Base-by-base conservation (phyloP, 2,329 filamentous ascomycete genomes). In the Aspergillus niger region DNA sequence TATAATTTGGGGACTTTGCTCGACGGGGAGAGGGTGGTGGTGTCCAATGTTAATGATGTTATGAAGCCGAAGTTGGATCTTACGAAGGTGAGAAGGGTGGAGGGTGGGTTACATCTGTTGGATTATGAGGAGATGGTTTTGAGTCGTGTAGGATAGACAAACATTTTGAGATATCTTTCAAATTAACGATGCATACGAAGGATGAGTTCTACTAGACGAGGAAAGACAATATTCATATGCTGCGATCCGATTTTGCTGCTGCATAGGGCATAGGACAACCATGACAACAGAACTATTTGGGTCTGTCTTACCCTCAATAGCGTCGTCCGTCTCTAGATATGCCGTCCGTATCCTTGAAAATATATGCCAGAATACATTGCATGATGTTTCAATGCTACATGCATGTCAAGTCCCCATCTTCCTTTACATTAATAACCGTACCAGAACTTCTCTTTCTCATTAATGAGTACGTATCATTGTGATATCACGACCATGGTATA, bases 121-220 rank as follows among this genome's bases (percentile, higher is more conserved):
- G 47, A 50, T 50, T 50, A 50, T 50, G 26, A 50, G 47, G 47
- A 50, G 47, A 50, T 50, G 47, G 47, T 50, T 2, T 50, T 50
- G 28, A 50, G 26, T n/a, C 5, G 47, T 28, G 24, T 50, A 28
- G 17, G 17, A 28, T 49, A 13, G 44, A 8, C 28, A 3, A 24
- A 20, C 17, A 20, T 20, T 2, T 20, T 20, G 17, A 20, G 17
- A 20, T 20, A 20, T 20, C 17, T 20, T 20, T 20, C 17, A 20
- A 20, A 20, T 2, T 2, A 2, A 20, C 4, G 26, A 26, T 26
- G 26, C 26, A 26, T 36, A 36, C 11, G 11, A 13, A 36, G 30
- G 11, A 13, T 15, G 5, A 13, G 4, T 2, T 4, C 11, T 15
- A 2, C 11, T 36, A 36, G 24, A 13, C 8, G 10, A 2, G 8